Conservation (phyloP, 495 filamentous ascomycete species). For the Talaromyces borbonicus region DNA sequence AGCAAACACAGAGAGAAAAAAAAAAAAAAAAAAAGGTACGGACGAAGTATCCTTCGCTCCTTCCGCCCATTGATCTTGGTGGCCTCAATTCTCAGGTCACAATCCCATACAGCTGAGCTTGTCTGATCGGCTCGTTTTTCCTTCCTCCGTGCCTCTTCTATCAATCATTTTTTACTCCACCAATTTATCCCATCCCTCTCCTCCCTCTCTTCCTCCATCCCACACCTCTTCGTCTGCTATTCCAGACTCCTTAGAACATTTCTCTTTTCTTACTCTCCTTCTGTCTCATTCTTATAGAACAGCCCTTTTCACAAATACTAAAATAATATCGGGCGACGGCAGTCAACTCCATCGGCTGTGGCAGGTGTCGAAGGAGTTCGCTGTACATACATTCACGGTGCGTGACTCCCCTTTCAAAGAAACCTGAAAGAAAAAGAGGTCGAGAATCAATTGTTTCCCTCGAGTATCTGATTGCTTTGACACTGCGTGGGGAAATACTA, state of each 20-base stretch:
- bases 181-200: conserved; percentile 13
- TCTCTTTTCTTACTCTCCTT: background rate
- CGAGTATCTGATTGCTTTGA: too few species aligned
- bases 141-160: background rate
- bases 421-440: too few species aligned
- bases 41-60: too few species aligned
- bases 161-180: conserved; percentile 12
- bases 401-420: too few species aligned
- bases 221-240: background rate
- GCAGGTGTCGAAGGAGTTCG: conserved; percentile 4
- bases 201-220: conserved; percentile 10
- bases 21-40: too few species aligned
- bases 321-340: background rate
- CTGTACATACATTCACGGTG: conserved; percentile 8
- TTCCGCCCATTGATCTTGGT: background rate
- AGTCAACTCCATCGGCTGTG: conserved; percentile 8
- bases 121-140: background rate
- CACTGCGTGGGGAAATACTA: too few species aligned
- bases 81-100: conserved; percentile 3
- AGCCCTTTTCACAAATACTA: conserved; percentile 1
- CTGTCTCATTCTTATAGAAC: conserved; percentile 1
- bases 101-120: background rate
- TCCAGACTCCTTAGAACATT: conserved; percentile 3
- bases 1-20: too few species aligned
- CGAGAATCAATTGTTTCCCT: too few species aligned